Conservation (phyloP, 805 yeast genomes). For the Candida dajiaensis region DNA sequence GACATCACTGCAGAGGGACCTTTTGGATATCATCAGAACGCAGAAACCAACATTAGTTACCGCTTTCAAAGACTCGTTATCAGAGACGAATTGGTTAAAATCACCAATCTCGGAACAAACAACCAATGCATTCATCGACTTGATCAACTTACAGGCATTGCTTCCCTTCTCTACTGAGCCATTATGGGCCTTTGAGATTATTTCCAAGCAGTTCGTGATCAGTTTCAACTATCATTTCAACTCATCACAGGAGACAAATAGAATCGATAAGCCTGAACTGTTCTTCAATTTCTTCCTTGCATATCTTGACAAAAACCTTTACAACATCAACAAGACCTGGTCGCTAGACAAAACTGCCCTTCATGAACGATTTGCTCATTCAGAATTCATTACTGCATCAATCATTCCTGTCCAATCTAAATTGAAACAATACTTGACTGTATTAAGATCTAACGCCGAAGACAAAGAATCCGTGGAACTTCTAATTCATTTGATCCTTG, state of each 20-base stretch:
- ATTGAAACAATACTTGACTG: constrained; percentile 25
- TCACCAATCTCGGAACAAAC: constrained; percentile 2
- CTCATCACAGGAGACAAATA: constrained; percentile 36
- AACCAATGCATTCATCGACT: constrained; percentile 4
- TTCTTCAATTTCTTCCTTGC: constrained; percentile 44
- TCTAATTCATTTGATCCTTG: constrained; percentile 31
- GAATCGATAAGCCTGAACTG: constrained; percentile 45
- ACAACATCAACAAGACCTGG: constrained; percentile 35
- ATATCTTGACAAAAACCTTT: constrained; percentile 36
- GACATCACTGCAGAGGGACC: not conserved
- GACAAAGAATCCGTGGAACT: constrained; percentile 13
- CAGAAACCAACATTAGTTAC: constrained; percentile 7
- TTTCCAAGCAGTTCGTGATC: constrained; percentile 39
- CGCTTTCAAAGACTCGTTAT: constrained; percentile 7
- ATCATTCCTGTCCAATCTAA: constrained; percentile 40
- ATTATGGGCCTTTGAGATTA: constrained; percentile 45
- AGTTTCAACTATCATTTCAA: constrained; percentile 54
- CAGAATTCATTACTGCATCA: constrained; percentile 32
- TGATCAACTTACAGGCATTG: constrained; percentile 16
- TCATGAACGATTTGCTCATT: constrained; percentile 28
- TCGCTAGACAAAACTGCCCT: constrained; percentile 27
- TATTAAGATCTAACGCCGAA: constrained; percentile 18
- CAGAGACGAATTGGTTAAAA: constrained; percentile 16
- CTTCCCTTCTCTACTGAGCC: constrained; percentile 17
- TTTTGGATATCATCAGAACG: constrained; percentile 8